Base-by-base conservation (phyloP, 495 filamentous ascomycete genomes). In the Lineolata rhizophorae region DNA sequence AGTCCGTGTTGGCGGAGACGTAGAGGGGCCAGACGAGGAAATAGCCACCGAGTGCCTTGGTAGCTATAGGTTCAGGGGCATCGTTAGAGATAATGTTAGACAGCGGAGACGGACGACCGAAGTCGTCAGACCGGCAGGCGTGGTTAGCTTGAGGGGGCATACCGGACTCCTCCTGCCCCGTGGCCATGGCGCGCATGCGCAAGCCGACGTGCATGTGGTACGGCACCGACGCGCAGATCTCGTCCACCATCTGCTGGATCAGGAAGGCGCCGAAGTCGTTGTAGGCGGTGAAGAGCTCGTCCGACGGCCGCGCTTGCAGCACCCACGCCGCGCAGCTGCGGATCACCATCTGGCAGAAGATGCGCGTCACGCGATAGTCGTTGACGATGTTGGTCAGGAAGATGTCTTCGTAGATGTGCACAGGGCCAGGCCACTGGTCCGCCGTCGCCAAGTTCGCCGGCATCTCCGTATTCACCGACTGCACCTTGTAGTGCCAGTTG, bases 11-110 rank as follows among this genome's bases (percentile, higher is more conserved):
- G 4, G 31, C 32, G 9, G 40, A 34, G 17, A 49, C 46, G 36
- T 43, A 51, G 5, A 51, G 37, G 2, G 48, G 48, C 46, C 48
- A 49, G 10, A 49, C 35, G 14, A 49, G 36, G 22, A 40, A 45
- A 34, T 49, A 51, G 15, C 40, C 46, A n/a, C 48, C 48, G 17
- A 43, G 30, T 19, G 41, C 44, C 39, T 47, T 40, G 2, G 40
- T 40, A 20, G 44, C 44, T 44, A 27, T 34, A 8, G 2, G 18
- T 25, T n/a, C n/a, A n/a, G n/a, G n/a, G n/a, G n/a, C n/a, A n/a
- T n/a, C n/a, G n/a, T n/a, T n/a, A n/a, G n/a, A n/a, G n/a, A n/a
- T n/a, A n/a, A n/a, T n/a, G n/a, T n/a, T n/a, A n/a, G n/a, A n/a
- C n/a, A n/a, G n/a, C n/a, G n/a, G n/a, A n/a, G n/a, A n/a, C 8